phyloP scores from a whole-genome alignment of 805 yeast genomes.

The Peterozyma toletana region DNA sequence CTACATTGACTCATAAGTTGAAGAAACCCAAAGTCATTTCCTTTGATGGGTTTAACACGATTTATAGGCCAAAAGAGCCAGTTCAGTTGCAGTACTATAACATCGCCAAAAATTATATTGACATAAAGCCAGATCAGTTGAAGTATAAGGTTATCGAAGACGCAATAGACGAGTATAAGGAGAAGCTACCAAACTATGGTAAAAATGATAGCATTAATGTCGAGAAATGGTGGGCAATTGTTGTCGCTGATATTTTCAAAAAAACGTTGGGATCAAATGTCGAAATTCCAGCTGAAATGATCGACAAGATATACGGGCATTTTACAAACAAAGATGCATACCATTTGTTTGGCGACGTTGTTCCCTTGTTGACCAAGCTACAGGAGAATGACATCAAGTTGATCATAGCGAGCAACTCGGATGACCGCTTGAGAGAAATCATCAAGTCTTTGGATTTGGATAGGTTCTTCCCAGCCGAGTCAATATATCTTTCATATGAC shows the following conservation, averaged over 20 bases:
- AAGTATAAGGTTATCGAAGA: conserved; percentile 13
- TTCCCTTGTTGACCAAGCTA: conserved; percentile 31
- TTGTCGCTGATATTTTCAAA: conserved; percentile 36
- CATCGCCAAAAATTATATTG: conserved; percentile 35
- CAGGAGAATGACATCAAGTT: conserved; percentile 24
- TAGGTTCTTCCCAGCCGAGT: conserved; percentile 28
- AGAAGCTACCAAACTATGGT: conserved; percentile 57
- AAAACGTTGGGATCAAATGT: conserved; percentile 12
- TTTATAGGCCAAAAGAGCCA: conserved; percentile 50
- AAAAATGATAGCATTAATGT: conserved; percentile 27
- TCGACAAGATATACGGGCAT: conserved; percentile 34
- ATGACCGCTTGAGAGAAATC: conserved; percentile 41
- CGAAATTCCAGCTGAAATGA: conserved; percentile 26
- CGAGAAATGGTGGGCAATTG: conserved; percentile 51
- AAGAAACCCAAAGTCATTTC: conserved; percentile 41
- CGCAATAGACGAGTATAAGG: conserved; percentile 27
- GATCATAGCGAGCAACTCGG: conserved; percentile 56
- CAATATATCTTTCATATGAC: conserved; percentile 50
- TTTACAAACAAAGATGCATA: conserved; percentile 50
- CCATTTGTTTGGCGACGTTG: conserved; percentile 44
- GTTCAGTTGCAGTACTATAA: conserved; percentile 46
- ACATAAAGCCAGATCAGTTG: conserved; percentile 12
- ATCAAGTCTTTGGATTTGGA: conserved; percentile 35
- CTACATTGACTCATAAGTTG: background rate
- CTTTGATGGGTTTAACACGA: conserved; percentile 63